Base-by-base conservation (phyloP, 1,284 basidiomycete species). In the Ustilago nuda region DNA sequence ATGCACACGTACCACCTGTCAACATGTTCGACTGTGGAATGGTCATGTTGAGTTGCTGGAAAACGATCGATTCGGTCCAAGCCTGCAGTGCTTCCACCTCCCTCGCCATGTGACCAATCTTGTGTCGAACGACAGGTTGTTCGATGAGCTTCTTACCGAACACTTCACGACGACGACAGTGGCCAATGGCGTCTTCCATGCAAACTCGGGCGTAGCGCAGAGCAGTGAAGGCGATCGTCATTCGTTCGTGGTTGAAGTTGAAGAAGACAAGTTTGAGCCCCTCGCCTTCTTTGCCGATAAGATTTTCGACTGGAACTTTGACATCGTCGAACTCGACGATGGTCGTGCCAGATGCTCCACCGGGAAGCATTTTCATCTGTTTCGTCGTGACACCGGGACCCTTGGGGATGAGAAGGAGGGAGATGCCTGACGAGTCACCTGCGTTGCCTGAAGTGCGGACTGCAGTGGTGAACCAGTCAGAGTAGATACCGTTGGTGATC, bases 371-470 rank as follows among this genome's bases (percentile, higher is more conserved):
- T 36, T 82, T 78, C 84, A 86, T 86, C 60, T 81, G 76, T 41
- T 77, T 77, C 2, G 85, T 84, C 3, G 61, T 72, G 23, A 76
- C 76, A 13, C 81, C 82, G 19, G 76, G 63, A 13, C 67, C 62
- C 8, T 78, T 62, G 15, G 81, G 81, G 33, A 87, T 82, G 15
- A 87, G 63, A 23, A 87, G 72, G 23, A 87, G 67, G 12, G 84
- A 84, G 57, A 87, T 79, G 8, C 86, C 86, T 3, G 64, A 60
- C 23, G 83, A 72, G n/a, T 86, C 86, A 32, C 83, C 83, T 0
- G 82, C 67, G 52, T 87, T 86, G 46, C 85, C 86, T 2, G 83
- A 84, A 0, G 86, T 87, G n/a, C 86, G 79, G 11, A 86, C 86
- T 0, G 85, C 83, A 3, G 82, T 84, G n/a, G 81, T 84, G 57